Evolutionary conservation across 306 rosid genomes (phyloP).

Genomic region (Sesbania bispinosa): DNA sequence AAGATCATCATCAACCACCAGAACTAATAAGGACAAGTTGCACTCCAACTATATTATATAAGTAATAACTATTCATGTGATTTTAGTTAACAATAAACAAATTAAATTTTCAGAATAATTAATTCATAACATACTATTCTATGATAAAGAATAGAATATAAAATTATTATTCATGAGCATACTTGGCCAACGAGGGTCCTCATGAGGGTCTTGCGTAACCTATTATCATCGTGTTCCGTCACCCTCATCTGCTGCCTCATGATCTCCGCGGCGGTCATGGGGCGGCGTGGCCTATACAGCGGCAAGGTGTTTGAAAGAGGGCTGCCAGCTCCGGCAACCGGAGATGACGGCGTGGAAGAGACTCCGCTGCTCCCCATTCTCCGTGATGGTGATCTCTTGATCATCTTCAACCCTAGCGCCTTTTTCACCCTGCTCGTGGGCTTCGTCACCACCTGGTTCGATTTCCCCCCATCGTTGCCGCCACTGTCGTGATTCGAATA

Average conservation of each 20-base stretch:
- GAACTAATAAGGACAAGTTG: too few relatives aligned
- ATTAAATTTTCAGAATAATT: too few relatives aligned
- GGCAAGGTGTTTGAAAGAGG: constrained; percentile 42
- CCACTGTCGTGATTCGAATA: constrained; percentile 38
- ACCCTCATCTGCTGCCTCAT: constrained; percentile 97
- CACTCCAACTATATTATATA: too few relatives aligned
- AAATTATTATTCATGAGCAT: constrained; percentile 11
- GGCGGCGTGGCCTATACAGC: constrained; percentile 52
- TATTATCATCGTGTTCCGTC: constrained; percentile 76
- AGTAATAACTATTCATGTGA: too few relatives aligned
- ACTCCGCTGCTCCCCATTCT: constrained; percentile 42
- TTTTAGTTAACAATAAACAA: too few relatives aligned
- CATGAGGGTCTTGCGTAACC: constrained; percentile 83
- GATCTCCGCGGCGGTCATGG: constrained; percentile 95
- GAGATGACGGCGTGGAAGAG: constrained; percentile 51
- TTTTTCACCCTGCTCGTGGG: constrained; percentile 75
- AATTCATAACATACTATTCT: too few relatives aligned
- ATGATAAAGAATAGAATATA: too few relatives aligned
- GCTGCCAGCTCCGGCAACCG: constrained; percentile 24
- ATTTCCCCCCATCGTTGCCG: constrained; percentile 16
- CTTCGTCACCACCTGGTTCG: constrained; percentile 45
- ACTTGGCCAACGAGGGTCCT: constrained; percentile 95
- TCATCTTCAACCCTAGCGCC: constrained; percentile 71
- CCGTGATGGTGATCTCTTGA: constrained; percentile 64
- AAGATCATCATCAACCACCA: too few relatives aligned